A percentile compares a stretch with the other conserved stretches of the same genome.
Evolutionary conservation across 768 basidiomycete genomes (phyloP).

Genomic region (Rossbeevera mucosa): DNA sequence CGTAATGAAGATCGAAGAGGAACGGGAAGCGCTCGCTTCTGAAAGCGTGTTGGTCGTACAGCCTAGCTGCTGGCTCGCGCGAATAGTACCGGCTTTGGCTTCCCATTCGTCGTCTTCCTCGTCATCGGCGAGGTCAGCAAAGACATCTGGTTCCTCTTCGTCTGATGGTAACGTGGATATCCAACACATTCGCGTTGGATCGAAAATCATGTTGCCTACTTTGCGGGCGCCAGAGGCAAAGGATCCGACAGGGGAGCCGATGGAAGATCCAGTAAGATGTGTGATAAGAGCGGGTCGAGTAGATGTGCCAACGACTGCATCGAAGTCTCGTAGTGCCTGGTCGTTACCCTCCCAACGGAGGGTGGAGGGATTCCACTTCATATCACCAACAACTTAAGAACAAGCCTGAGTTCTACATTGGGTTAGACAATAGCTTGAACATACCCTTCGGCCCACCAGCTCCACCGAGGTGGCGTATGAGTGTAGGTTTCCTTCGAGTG

Average conservation of each 20-base stretch:
- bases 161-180: slow-evolving; percentile 80
- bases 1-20: slow-evolving; percentile 33
- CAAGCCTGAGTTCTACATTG: slow-evolving; percentile 12
- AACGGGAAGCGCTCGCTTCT: slow-evolving; percentile 21
- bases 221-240: slow-evolving; percentile 77
- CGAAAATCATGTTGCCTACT: slow-evolving; percentile 98
- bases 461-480: slow-evolving; percentile 81
- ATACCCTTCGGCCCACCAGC: slow-evolving; percentile 67
- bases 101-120: slow-evolving; percentile 75
- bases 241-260: slow-evolving; percentile 72
- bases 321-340: slow-evolving; percentile 84
- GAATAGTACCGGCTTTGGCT: slow-evolving; percentile 74
- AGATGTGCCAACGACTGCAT: slow-evolving; percentile 70
- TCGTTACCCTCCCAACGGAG: slow-evolving; percentile 99
- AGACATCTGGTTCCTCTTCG: slow-evolving; percentile 94
- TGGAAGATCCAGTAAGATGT: slow-evolving; percentile 83
- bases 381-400: slow-evolving; percentile 82
- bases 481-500: slow-evolving; percentile 72
- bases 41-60: slow-evolving; percentile 23
- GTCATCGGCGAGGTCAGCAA: slow-evolving; percentile 88
- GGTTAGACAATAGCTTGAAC: slow-evolving; percentile 16
- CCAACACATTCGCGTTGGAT: slow-evolving; percentile 94
- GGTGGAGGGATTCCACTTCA: slow-evolving; percentile 92
- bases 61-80: slow-evolving; percentile 49
- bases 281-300: slow-evolving; percentile 94